Conservation (phyloP, 768 basidiomycete species). For the Leccinum longicurvipes region DNA sequence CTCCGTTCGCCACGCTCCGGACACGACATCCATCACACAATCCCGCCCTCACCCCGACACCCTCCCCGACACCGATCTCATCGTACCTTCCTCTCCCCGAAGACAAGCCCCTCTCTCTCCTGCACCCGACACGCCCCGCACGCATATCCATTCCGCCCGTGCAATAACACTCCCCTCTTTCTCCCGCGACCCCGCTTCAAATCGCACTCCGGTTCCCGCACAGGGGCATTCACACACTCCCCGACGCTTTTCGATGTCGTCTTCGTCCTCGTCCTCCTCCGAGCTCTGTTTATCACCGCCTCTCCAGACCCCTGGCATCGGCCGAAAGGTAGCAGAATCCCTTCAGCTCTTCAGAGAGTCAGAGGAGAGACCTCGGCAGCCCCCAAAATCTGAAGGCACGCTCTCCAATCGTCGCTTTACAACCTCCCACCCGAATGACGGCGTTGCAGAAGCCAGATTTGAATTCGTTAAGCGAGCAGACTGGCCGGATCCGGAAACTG, state of each 20-base stretch:
- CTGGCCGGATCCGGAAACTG: constrained; percentile 79
- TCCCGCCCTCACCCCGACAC: constrained; percentile 4
- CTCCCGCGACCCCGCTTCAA: constrained; percentile 19
- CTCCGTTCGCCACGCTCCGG: not conserved
- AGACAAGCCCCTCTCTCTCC: constrained; percentile 26
- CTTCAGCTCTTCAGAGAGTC: constrained; percentile 83
- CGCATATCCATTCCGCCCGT: constrained; percentile 23
- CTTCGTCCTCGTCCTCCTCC: constrained; percentile 23
- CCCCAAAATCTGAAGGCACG: constrained; percentile 21
- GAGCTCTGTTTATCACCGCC: constrained; percentile 4
- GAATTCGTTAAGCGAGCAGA: constrained; percentile 83
- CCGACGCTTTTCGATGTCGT: constrained; percentile 31
- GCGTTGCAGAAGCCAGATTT: constrained; percentile 66
- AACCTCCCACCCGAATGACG: constrained; percentile 40
- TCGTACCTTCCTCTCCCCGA: constrained; percentile 1
- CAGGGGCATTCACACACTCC: constrained; percentile 34
- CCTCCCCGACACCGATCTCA: not conserved
- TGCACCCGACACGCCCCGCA: constrained; percentile 32
- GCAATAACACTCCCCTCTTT: constrained; percentile 33
- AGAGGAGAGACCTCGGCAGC: constrained; percentile 34
- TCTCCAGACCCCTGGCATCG: constrained; percentile 44
- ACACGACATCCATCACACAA: not conserved
- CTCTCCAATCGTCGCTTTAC: constrained; percentile 31
- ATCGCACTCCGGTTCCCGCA: constrained; percentile 9
- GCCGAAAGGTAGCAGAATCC: constrained; percentile 80